These are phyloP conservation scores for Suillus occidentalis DNA, from an alignment of 768 basidiomycete genomes.

Conservation along the genomic window DNA sequence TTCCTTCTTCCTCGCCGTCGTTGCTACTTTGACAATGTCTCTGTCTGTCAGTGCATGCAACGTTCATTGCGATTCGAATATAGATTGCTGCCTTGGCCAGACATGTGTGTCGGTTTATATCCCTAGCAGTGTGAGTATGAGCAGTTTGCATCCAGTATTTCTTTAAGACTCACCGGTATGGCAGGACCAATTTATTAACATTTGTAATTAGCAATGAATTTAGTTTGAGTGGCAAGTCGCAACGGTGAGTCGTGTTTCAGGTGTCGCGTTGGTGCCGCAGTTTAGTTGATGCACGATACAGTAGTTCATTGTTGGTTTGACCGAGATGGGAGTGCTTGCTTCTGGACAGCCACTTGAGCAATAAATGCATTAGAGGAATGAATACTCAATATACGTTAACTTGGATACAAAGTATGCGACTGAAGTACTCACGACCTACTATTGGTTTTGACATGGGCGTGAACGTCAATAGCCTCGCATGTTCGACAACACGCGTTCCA, in stretches of 20 bases:
- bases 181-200: background rate
- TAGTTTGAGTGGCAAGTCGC: background rate
- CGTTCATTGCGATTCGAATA: accelerated
- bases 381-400: background rate
- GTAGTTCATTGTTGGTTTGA: background rate
- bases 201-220: background rate
- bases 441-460: background rate
- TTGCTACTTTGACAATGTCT: background rate
- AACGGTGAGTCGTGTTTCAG: background rate
- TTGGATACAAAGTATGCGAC: background rate
- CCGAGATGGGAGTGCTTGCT: background rate
- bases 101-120: background rate
- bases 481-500: background rate
- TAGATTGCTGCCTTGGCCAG: background rate
- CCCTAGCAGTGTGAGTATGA: background rate
- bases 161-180: background rate
- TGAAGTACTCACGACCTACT: background rate
- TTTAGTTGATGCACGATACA: background rate
- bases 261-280: background rate
- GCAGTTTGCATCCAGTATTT: background rate
- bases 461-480: background rate
- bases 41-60: background rate
- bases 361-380: background rate
- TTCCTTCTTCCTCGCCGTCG: background rate
- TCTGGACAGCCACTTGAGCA: background rate